Base-by-base conservation (phyloP, 2,329 filamentous ascomycete genomes). In the Fusarium pilosicola region DNA sequence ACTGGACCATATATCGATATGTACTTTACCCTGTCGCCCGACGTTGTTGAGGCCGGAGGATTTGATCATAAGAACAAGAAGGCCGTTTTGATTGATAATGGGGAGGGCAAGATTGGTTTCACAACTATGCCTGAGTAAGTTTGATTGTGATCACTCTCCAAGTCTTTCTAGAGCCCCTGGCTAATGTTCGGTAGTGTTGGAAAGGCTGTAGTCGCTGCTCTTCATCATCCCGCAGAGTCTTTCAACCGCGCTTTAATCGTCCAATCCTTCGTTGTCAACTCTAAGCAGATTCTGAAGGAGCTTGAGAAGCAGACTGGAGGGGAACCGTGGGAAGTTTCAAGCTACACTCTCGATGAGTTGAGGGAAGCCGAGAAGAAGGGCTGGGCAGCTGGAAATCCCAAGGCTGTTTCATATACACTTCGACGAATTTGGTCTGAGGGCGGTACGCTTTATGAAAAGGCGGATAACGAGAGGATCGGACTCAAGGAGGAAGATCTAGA, bases 361-460 rank as follows among this genome's bases (percentile, higher is more conserved):
- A 85, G 85, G 54, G 80, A 86, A 41, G 74, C 88, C 12, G 93
- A 95, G 82, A 78, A 86, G 59, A 84, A 89, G 77, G 86, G 87
- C 0, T 93, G 90, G 89, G 85, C 85, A 22, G 83, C 85, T 39
- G 84, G 85, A 0, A 81, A 85, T 52, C 85, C 90, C 1, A 68
- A 78, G 24, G 90, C 90, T 2, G 89, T 89, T 0, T 73, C 83
- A 3, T 85, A 87, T 55, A 94, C 92, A 0, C 81, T 94, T 73
- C 84, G 90, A 51, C 84, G 93, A 24, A 94, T 94, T 57, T 94
- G 92, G 93, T 88, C 88, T 0, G 89, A 93, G 76, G 93, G 93
- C 0, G 90, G 91, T 3, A 94, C 92, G 0, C 79, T 94, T 51
- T 94, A 94, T 78, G 87, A 89, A 4, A 88, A 88, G 80, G 88